Evolutionary conservation across 2,329 filamentous ascomycete genomes (phyloP).

Genomic region (Aaosphaeria arxii): DNA sequence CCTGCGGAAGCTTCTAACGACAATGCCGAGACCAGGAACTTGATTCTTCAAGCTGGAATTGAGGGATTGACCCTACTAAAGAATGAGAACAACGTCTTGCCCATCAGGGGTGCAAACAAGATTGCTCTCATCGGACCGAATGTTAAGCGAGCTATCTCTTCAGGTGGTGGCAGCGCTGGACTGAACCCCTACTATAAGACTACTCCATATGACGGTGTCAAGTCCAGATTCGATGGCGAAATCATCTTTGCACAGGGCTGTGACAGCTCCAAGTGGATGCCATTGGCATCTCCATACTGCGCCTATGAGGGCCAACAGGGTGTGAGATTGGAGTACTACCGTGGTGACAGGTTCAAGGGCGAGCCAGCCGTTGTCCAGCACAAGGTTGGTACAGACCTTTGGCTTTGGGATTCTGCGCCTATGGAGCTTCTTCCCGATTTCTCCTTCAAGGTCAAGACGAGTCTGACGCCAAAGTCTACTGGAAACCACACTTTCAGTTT

Average conservation of each 20-base stretch:
- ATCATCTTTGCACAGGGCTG: conserved; percentile 61
- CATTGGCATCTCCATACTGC: conserved; percentile 60
- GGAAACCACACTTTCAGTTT: conserved; percentile 66
- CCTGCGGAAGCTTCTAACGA: conserved; percentile 55
- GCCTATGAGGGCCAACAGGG: conserved; percentile 57
- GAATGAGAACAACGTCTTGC: conserved; percentile 59
- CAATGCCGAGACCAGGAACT: conserved; percentile 53
- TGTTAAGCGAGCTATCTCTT: conserved; percentile 64
- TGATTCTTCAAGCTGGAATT: conserved; percentile 60
- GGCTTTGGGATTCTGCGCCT: conserved; percentile 69
- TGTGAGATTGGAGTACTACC: conserved; percentile 63
- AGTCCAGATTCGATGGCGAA: conserved; percentile 51
- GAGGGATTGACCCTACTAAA: conserved; percentile 65
- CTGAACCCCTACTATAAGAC: conserved; percentile 68
- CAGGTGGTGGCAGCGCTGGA: conserved; percentile 65
- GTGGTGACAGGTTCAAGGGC: conserved; percentile 61
- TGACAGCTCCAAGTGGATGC: conserved; percentile 64
- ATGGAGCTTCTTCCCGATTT: conserved; percentile 60
- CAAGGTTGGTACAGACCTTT: conserved; percentile 63
- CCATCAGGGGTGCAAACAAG: conserved; percentile 55
- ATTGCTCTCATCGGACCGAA: conserved; percentile 68
- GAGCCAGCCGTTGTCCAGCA: conserved; percentile 56
- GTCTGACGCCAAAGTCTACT: conserved; percentile 56
- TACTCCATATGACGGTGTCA: conserved; percentile 63
- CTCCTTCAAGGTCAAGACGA: conserved; percentile 62